Evolutionary conservation across 768 basidiomycete species (phyloP).

Genomic region (Serendipita sp.): DNA sequence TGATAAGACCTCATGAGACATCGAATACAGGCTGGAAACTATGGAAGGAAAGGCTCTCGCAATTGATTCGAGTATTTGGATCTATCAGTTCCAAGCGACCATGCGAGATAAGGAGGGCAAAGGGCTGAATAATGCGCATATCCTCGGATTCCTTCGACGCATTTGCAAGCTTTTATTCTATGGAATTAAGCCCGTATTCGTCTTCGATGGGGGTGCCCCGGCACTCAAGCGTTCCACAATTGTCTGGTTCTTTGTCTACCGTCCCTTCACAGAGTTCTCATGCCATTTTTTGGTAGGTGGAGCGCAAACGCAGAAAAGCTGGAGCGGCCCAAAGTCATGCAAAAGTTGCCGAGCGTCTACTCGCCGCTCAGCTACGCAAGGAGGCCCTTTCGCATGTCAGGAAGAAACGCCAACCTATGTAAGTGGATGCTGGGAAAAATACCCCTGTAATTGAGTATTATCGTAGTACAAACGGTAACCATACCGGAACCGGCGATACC

Average conservation of each 20-base stretch:
- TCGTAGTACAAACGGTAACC: slow-evolving; percentile 27
- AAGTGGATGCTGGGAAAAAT: not conserved
- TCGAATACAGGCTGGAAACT: slow-evolving; percentile 57
- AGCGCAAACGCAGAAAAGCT: slow-evolving; percentile 77
- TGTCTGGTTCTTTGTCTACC: slow-evolving; percentile 28
- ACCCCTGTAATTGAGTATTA: not conserved
- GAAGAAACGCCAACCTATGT: slow-evolving; percentile 17
- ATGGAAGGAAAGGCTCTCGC: slow-evolving; percentile 91
- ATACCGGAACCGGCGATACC: slow-evolving; percentile 28
- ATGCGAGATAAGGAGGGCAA: slow-evolving; percentile 97
- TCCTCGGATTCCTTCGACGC: slow-evolving; percentile 75
- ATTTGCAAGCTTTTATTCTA: slow-evolving; percentile 92
- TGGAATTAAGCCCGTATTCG: slow-evolving; percentile 96
- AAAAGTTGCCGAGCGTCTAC: slow-evolving; percentile 76
- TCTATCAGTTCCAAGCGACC: slow-evolving; percentile 98
- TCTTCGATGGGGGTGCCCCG: slow-evolving; percentile 96
- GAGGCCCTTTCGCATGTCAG: slow-evolving; percentile 61
- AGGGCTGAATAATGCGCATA: slow-evolving; percentile 80
- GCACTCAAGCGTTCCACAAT: slow-evolving; percentile 77
- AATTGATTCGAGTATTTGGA: slow-evolving; percentile 98
- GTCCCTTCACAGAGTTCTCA: slow-evolving; percentile 6
- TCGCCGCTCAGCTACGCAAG: slow-evolving; percentile 84
- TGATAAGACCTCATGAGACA: not conserved
- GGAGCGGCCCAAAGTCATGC: slow-evolving; percentile 78
- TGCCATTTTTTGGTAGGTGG: slow-evolving; percentile 34